These are phyloP conservation scores for Bretschneidera sinensis DNA, from an alignment of 345 rosid genomes.

Conservation along the genomic window DNA sequence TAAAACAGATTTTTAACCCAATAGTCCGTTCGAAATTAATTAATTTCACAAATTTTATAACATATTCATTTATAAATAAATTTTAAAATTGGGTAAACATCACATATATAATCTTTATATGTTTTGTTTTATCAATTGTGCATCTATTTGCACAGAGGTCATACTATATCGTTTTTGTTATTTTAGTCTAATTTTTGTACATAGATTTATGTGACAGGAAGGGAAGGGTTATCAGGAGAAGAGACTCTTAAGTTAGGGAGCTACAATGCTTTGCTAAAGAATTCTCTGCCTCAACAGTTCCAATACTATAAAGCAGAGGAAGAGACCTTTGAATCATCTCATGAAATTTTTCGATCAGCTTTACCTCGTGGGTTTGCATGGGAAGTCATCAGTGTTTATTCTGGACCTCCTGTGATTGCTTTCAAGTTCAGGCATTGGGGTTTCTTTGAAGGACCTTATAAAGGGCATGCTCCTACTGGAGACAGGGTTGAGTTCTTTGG, in stretches of 20 bases:
- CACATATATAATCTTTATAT: too few species aligned
- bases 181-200: too few species aligned
- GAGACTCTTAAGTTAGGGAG: slow-evolving; percentile 58
- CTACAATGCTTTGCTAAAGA: slow-evolving; percentile 67
- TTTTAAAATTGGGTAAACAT: too few species aligned
- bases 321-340: slow-evolving; percentile 77
- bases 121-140: too few species aligned
- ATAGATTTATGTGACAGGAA: slow-evolving; percentile 32
- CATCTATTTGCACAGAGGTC: too few species aligned
- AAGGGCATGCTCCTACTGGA: slow-evolving; percentile 69
- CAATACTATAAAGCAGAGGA: slow-evolving; percentile 61
- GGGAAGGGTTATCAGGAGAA: slow-evolving; percentile 65
- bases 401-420: slow-evolving; percentile 70
- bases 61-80: too few species aligned
- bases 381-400: slow-evolving; percentile 62
- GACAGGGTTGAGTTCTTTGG: slow-evolving; percentile 60
- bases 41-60: too few species aligned
- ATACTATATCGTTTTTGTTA: too few species aligned
- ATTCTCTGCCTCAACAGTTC: slow-evolving; percentile 49
- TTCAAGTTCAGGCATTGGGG: slow-evolving; percentile 94
- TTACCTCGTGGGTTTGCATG: slow-evolving; percentile 87
- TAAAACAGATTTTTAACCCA: too few species aligned
- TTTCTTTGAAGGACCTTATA: slow-evolving; percentile 68
- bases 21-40: too few species aligned
- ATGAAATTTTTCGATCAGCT: slow-evolving; percentile 52